These are phyloP conservation scores for Baeospora myosura DNA, from an alignment of 1,284 basidiomycete species.

Conservation along the genomic window DNA sequence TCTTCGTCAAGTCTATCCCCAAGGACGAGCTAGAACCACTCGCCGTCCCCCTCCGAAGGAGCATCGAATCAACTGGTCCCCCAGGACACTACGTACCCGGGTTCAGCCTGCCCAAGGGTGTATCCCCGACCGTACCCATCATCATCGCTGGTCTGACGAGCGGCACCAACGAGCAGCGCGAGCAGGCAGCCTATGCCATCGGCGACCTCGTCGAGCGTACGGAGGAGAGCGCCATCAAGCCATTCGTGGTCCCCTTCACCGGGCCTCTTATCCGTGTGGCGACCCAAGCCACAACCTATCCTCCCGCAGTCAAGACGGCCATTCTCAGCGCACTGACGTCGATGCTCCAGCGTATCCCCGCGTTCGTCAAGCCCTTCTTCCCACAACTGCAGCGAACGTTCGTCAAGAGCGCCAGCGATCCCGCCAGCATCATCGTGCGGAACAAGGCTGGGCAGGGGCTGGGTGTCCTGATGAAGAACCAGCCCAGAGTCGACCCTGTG, in stretches of 20 bases:
- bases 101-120: constrained; percentile 85
- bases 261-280: constrained; percentile 94
- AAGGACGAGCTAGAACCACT: constrained; percentile 91
- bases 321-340: constrained; percentile 78
- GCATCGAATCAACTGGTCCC: constrained; percentile 81
- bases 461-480: constrained; percentile 88
- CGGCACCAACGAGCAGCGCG: constrained; percentile 78
- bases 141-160: constrained; percentile 83
- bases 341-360: constrained; percentile 79
- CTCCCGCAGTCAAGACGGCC: constrained; percentile 85
- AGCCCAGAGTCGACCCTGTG: constrained; percentile 80
- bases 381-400: constrained; percentile 96
- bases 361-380: constrained; percentile 96
- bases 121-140: constrained; percentile 83
- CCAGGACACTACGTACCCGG: constrained; percentile 80
- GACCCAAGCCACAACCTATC: constrained; percentile 80
- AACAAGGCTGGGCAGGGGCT: constrained; percentile 79
- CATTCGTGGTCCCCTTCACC: constrained; percentile 93
- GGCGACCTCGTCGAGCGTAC: constrained; percentile 92
- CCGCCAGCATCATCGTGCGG: constrained; percentile 74
- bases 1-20: constrained; percentile 83
- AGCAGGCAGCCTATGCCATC: constrained; percentile 92
- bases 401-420: constrained; percentile 87
- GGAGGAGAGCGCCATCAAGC: constrained; percentile 84
- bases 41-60: constrained; percentile 82